phyloP scores from a whole-genome alignment of 768 basidiomycete genomes.

The Chalciporus sphaerocephalus region DNA sequence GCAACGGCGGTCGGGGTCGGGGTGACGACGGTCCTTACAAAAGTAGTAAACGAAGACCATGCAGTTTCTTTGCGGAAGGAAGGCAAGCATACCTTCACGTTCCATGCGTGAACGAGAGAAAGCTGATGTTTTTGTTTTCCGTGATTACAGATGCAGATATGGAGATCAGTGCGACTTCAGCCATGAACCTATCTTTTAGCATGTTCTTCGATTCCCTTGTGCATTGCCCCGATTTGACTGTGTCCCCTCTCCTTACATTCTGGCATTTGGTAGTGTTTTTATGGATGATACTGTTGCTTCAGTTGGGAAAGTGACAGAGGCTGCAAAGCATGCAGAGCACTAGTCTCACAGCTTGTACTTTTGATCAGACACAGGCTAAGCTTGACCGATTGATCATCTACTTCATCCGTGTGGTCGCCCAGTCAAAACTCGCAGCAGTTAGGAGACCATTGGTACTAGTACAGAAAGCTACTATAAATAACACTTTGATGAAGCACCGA shows the following conservation, averaged over 20 bases:
- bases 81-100: constrained; percentile 71
- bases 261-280: constrained; percentile 15
- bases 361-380: too few relatives aligned
- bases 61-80: constrained; percentile 88
- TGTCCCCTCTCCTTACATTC: constrained; percentile 4
- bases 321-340: neutral
- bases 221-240: neutral
- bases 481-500: constrained; percentile 24
- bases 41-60: constrained; percentile 83
- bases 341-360: neutral
- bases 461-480: constrained; percentile 38
- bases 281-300: neutral
- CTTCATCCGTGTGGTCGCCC: constrained; percentile 2
- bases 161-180: constrained; percentile 85
- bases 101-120: constrained; percentile 22
- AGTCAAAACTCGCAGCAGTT: constrained; percentile 16
- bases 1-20: constrained; percentile 52
- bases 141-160: constrained; percentile 76
- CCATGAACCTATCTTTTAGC: constrained; percentile 50
- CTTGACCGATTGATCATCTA: neutral
- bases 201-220: too few relatives aligned
- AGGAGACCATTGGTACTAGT: constrained; percentile 26
- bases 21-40: constrained; percentile 61
- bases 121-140: constrained; percentile 38
- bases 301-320: too few relatives aligned